Percentiles rank a stretch among this genome's conserved stretches.
Evolutionary conservation across 257 asterid genomes (phyloP).

Genomic region (Rauvolfia tetraphylla): DNA sequence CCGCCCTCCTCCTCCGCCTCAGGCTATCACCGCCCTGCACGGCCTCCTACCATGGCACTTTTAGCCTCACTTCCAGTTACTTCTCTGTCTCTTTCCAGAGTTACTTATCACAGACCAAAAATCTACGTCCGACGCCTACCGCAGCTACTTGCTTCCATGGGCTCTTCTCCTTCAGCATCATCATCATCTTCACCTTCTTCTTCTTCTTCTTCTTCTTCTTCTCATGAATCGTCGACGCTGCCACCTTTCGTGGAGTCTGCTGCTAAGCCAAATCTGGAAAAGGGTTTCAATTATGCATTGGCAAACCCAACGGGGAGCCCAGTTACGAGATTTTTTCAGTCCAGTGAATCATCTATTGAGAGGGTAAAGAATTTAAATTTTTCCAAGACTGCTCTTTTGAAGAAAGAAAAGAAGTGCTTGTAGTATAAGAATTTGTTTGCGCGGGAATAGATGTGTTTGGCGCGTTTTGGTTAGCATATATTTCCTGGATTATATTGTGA

Average conservation of each 20-base stretch:
- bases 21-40: background rate
- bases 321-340: conserved; percentile 44
- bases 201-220: conserved; percentile 11
- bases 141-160: conserved; percentile 21
- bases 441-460: background rate
- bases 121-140: conserved; percentile 22
- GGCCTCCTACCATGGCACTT: conserved; percentile 44
- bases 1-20: too few relatives aligned
- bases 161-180: conserved; percentile 37
- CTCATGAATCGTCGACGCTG: conserved; percentile 35
- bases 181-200: too few relatives aligned
- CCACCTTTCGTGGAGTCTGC: conserved; percentile 36
- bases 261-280: conserved; percentile 28
- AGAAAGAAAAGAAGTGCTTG: background rate
- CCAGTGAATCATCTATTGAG: conserved; percentile 66
- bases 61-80: conserved; percentile 30
- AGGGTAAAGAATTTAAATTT: conserved; percentile 31
- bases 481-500: background rate
- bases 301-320: conserved; percentile 48
- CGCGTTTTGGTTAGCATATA: background rate
- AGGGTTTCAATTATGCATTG: conserved; percentile 32
- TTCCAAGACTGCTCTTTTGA: background rate
- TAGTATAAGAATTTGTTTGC: background rate
- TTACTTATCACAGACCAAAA: conserved; percentile 22
- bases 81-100: conserved; percentile 30